These are phyloP conservation scores for Fusarium mexicanum DNA, from an alignment of 2,329 filamentous ascomycete species.

Conservation along the genomic window DNA sequence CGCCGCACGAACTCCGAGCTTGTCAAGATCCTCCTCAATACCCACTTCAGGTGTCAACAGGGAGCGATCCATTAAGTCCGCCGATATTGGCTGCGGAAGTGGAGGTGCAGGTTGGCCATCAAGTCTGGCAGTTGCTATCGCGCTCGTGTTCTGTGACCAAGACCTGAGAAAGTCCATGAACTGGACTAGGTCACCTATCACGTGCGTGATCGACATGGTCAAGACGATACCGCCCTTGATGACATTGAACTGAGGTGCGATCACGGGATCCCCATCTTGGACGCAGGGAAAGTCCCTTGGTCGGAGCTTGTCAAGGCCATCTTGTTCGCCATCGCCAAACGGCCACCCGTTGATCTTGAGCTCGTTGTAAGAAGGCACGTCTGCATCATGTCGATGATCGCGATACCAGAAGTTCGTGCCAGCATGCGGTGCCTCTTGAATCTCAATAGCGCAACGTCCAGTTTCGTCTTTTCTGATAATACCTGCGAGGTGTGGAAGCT, in stretches of 20 bases:
- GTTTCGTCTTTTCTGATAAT: conserved; percentile 4
- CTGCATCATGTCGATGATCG: not conserved
- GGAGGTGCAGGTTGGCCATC: not conserved
- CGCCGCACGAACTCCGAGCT: not conserved
- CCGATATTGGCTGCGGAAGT: not conserved
- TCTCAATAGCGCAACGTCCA: conserved; percentile 2
- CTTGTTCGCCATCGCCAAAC: conserved; percentile 1
- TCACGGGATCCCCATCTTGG: conserved; percentile 3
- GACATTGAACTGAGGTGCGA: conserved; percentile 12
- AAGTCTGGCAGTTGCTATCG: not conserved
- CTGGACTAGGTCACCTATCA: conserved; percentile 9
- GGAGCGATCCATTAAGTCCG: conserved; percentile 4
- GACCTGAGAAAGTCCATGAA: conserved; percentile 3
- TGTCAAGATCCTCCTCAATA: conserved; percentile 1
- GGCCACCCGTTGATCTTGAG: conserved; percentile 1
- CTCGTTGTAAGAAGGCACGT: conserved; percentile 2
- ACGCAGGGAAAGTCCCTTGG: not conserved
- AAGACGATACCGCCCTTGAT: conserved; percentile 1
- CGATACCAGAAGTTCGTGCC: conserved; percentile 3
- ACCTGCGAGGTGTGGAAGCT: conserved; percentile 11
- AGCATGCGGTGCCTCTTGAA: not conserved
- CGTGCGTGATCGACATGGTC: conserved; percentile 14
- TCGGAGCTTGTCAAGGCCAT: conserved; percentile 6
- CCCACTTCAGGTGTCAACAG: not conserved
- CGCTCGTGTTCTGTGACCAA: conserved; percentile 1